Evolutionary conservation across 2,329 filamentous ascomycete genomes (phyloP), one percentile per base, ranked within the genome.

Genomic region (Chaetomium strumarium): DNA sequence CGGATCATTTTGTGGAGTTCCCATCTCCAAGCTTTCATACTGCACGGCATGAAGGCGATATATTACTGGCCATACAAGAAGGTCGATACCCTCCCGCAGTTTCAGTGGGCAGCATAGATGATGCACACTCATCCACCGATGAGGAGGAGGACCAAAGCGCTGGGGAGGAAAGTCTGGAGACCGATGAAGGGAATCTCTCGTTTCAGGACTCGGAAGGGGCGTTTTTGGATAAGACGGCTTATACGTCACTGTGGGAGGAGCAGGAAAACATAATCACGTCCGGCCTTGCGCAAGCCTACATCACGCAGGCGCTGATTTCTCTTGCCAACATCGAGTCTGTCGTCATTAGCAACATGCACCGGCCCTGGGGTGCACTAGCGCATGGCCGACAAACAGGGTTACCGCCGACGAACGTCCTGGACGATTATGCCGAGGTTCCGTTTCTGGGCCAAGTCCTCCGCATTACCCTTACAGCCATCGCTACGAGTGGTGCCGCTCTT

Each of bases 301-400:
- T 48, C 37, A 48, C 46, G 37, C 37, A 33, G 46, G 46, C 46
- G 46, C 46, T 48, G 24, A 48, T 48, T 40, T 48, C 46, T 48
- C 46, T 48, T 41, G 11, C 24, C 36, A 48, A 48, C 46, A 48
- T 48, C 34, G 37, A 48, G 36, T 20, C 46, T 39, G 24, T 48
- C 46, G 46, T 48, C 37, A 48, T 48, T 48, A 48, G 46, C 46
- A 48, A 48, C 36, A 48, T 39, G 36, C 46, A 48, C 46, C 46
- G 46, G 36, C 46, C 46, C 46, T 48, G 36, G 46, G 46, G 46
- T 48, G 37, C 46, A 40, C 37, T 48, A 48, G 46, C 46, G 46
- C 24, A 40, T 48, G 37, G 46, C 46, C 46, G 46, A 48, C 37
- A 48, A 48, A 48, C 37, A 41, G 46, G 46, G 33, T 24, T 39